Percentiles rank a stretch among this genome's conserved stretches.
phyloP scores from a whole-genome alignment of 2,329 filamentous ascomycete genomes.

The Cytospora paraplurivora region DNA sequence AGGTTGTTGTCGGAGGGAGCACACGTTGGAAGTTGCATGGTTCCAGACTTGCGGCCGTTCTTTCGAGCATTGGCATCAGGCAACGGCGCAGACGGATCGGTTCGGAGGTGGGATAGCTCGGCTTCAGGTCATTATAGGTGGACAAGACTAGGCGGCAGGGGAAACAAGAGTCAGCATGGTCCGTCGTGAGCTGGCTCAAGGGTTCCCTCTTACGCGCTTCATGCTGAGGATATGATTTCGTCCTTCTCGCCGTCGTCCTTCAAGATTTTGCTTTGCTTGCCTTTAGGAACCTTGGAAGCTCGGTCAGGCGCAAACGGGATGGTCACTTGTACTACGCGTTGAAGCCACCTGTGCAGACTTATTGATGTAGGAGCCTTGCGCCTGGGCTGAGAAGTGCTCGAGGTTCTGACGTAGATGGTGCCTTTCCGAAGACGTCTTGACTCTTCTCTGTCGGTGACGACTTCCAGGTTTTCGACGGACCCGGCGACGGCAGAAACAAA shows the following conservation, averaged over 20 bases:
- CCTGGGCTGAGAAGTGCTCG: constrained; percentile 4
- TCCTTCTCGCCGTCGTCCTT: constrained; percentile 16
- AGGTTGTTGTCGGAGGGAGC: constrained; percentile 43
- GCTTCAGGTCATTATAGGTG: constrained; percentile 25
- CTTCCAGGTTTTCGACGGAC: constrained; percentile 11
- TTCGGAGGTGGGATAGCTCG: constrained; percentile 9
- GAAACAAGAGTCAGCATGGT: constrained; percentile 16
- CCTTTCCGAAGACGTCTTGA: not conserved
- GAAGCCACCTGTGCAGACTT: constrained; percentile 3
- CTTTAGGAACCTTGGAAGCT: not conserved
- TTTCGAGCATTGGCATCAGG: constrained; percentile 56
- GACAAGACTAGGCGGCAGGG: constrained; percentile 14
- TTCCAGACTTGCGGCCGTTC: constrained; percentile 58
- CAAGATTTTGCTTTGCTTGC: not conserved
- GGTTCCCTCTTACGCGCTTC: constrained; percentile 25
- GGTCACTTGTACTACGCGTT: not conserved
- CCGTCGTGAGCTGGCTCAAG: no score
- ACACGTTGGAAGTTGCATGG: constrained; percentile 57
- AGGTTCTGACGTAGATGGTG: constrained; percentile 20
- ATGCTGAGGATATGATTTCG: constrained; percentile 21
- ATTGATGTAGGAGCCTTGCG: constrained; percentile 15
- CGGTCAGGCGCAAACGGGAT: not conserved
- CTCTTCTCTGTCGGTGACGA: constrained; percentile 3
- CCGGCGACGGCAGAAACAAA: constrained; percentile 2
- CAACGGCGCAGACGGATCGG: constrained; percentile 21